Percentiles rank a stretch among this genome's conserved stretches.
Conservation (phyloP, 192 early-diverging fungal species). For the Coemansia sp. region DNA sequence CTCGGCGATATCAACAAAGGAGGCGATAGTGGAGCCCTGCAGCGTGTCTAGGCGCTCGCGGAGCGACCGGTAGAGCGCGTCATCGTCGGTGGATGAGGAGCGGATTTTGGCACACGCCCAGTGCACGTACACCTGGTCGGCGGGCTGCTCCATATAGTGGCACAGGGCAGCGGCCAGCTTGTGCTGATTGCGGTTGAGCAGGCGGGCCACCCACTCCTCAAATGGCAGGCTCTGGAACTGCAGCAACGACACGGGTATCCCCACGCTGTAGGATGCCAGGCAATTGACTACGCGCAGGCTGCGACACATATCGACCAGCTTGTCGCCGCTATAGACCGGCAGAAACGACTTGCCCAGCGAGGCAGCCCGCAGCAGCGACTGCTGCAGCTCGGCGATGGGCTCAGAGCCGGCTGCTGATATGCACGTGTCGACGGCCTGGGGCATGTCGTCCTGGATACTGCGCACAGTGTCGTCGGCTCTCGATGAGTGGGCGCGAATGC, state of each 20-base stretch:
- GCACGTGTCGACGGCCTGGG: slow-evolving; percentile 85
- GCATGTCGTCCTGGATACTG: slow-evolving; percentile 74
- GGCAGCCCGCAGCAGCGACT: slow-evolving; percentile 75
- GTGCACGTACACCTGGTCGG: slow-evolving; percentile 82
- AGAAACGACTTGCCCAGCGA: slow-evolving; percentile 93
- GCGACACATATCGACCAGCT: slow-evolving; percentile 86
- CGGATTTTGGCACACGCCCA: slow-evolving; percentile 98
- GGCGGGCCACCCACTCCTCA: slow-evolving; percentile 76
- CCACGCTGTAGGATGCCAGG: slow-evolving; percentile 78
- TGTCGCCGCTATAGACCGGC: slow-evolving; percentile 79
- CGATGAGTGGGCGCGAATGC: slow-evolving; percentile 64
- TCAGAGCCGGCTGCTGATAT: slow-evolving; percentile 92
- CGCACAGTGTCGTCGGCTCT: slow-evolving; percentile 96
- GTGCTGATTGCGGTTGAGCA: slow-evolving; percentile 82
- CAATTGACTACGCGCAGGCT: slow-evolving; percentile 86
- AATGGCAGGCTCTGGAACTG: slow-evolving; percentile 75
- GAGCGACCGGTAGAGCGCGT: slow-evolving; percentile 75
- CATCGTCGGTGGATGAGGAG: slow-evolving; percentile 72
- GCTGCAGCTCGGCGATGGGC: slow-evolving; percentile 73
- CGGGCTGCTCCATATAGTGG: slow-evolving; percentile 75
- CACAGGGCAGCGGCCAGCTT: slow-evolving; percentile 83
- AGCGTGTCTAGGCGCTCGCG: slow-evolving; percentile 73
- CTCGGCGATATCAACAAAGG: slow-evolving; percentile 90
- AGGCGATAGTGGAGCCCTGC: slow-evolving; percentile 54
- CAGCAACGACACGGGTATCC: slow-evolving; percentile 82